Base-by-base conservation (phyloP, 2,329 filamentous ascomycete genomes). In the Aspergillus nomiae region DNA sequence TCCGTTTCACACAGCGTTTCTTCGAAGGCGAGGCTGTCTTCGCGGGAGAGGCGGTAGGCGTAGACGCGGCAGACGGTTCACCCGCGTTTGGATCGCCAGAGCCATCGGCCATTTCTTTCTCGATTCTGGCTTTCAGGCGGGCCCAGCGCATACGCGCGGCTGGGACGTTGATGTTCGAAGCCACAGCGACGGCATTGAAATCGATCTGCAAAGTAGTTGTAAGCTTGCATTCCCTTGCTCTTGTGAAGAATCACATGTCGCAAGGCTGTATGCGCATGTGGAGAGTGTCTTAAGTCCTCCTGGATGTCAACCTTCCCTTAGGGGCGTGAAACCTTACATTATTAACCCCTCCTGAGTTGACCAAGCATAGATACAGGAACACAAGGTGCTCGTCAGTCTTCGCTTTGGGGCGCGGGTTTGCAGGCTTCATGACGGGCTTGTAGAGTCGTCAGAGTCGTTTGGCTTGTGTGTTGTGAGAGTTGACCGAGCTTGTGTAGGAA, bases 301-400 rank as follows among this genome's bases (percentile, higher is more conserved):
- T 55, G 28, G 16, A 34, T 32, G 5, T 9, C 16, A 32, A 19
- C 8, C 19, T 21, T 12, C 28, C 48, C 1, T 10, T 14, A 4
- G 1, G 36, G 11, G 50, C n/a, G 24, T 26, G 19, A 19, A 19
- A 59, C 70, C 76, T 66, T 73, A 79, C 79, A n/a, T 67, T 67
- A 67, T 73, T 77, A 65, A 72, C 70, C 48, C 79, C 75, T 54
- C n/a, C 32, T 7, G 77, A 76, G 56, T 77, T 76, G 62, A 77
- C 71, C 28, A 81, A 69, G 65, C 78, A 82, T 34, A 76, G 71
- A 67, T 79, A 81, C 30, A 83, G 72, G 63, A 82, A 82, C 68
- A 74, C 72, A 32, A 80, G 68, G 61, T 75, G 78, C 58, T 77
- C 75, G 53, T 80, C 77, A 4, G 76, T 68, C 63, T 77, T 74